A percentile compares a stretch with the other conserved stretches of the same genome.
These are phyloP conservation scores for Calonectria hawksworthii DNA, from an alignment of 2,329 filamentous ascomycete species.

Conservation along the genomic window DNA sequence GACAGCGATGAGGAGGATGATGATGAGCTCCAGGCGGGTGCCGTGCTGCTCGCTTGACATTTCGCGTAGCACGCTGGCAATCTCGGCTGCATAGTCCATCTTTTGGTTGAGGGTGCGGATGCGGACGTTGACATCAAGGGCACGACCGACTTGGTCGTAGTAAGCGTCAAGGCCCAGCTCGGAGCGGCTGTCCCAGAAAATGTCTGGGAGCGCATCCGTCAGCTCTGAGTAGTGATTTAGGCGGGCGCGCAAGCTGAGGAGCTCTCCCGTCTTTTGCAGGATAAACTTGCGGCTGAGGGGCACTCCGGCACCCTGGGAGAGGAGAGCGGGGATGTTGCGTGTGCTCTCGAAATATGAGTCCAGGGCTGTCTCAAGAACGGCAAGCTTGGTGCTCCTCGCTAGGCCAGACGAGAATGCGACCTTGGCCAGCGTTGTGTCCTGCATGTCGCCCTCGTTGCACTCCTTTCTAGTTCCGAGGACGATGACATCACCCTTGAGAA, in stretches of 20 bases:
- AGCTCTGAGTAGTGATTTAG: constrained; percentile 97
- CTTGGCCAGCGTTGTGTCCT: constrained; percentile 83
- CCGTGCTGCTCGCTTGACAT: constrained; percentile 92
- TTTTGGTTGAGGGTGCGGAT: constrained; percentile 96
- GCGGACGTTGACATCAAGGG: constrained; percentile 90
- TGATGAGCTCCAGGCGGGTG: constrained; percentile 91
- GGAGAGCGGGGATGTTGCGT: constrained; percentile 81
- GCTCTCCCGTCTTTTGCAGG: constrained; percentile 91
- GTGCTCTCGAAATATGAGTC: constrained; percentile 90
- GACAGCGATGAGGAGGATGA: constrained; percentile 92
- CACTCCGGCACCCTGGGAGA: constrained; percentile 72
- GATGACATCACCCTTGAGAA: constrained; percentile 89
- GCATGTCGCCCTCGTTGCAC: constrained; percentile 57
- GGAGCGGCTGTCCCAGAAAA: constrained; percentile 95
- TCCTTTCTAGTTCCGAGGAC: constrained; percentile 83
- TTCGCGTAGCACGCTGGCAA: constrained; percentile 89
- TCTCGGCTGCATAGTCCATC: constrained; percentile 98
- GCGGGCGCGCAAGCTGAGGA: constrained; percentile 89
- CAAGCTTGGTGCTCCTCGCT: constrained; percentile 92
- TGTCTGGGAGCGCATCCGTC: constrained; percentile 93
- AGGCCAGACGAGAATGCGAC: constrained; percentile 97
- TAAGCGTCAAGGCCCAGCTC: constrained; percentile 94
- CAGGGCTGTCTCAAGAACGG: constrained; percentile 87
- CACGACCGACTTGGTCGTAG: constrained; percentile 92
- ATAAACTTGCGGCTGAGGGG: constrained; percentile 78